phyloP scores from a whole-genome alignment of 129 eudicot genomes.

The Helianthus tuberosus region DNA sequence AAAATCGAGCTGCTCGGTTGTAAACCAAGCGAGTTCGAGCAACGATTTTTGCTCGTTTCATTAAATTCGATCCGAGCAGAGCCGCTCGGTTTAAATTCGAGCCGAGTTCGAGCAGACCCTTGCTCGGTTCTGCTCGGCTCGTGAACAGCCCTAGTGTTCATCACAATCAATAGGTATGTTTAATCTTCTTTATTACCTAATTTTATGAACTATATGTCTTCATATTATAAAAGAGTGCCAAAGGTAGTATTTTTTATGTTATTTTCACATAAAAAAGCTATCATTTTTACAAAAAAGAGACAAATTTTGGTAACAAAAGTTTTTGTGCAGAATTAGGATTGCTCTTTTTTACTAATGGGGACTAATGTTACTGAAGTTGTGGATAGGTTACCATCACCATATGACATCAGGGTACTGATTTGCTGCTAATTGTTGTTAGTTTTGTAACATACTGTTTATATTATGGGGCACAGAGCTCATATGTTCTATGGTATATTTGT shows the following conservation, averaged over 20 bases:
- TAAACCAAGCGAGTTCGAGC: no score
- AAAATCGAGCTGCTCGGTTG: no score
- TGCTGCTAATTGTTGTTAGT: background rate
- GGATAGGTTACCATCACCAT: conserved; percentile 41
- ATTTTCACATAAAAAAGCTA: background rate
- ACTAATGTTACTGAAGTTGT: conserved; percentile 47
- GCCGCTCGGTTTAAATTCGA: no score
- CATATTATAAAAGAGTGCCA: no score
- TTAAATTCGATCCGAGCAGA: no score
- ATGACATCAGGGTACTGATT: conserved; percentile 49
- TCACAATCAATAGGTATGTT: conserved; percentile 21
- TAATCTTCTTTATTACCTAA: background rate
- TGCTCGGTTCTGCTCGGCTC: no score
- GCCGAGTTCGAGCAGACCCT: no score
- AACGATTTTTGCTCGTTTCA: no score
- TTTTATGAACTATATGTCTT: background rate
- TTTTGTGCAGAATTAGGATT: conserved; percentile 30
- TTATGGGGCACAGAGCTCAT: background rate
- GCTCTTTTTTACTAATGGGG: conserved; percentile 45
- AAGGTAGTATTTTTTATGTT: background rate
- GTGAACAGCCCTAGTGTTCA: no score
- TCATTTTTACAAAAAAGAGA: background rate
- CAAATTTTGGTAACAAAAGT: background rate
- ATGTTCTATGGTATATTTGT: conserved; percentile 15
- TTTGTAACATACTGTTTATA: background rate